phyloP scores from a whole-genome alignment of 257 asterid genomes.

The Lavandula angustifolia region DNA sequence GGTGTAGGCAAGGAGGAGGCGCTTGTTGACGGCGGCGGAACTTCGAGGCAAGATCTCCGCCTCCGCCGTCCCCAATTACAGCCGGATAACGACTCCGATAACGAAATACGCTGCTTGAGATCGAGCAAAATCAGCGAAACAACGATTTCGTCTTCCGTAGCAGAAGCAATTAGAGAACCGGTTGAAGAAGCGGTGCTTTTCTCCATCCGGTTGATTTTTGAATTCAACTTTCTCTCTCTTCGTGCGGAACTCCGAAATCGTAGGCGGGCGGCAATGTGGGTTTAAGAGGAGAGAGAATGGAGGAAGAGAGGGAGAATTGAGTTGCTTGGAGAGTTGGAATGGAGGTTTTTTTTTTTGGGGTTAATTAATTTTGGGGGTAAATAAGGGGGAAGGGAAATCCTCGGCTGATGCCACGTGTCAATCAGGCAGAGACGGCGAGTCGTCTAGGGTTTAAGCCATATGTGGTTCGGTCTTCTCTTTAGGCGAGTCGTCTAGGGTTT shows the following conservation, averaged over 20 bases:
- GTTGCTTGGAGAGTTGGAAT: constrained; percentile 17
- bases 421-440: constrained; percentile 35
- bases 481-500: too few relatives aligned
- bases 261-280: constrained; percentile 30
- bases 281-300: constrained; percentile 3
- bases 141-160: constrained; percentile 40
- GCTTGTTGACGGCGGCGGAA: constrained; percentile 7
- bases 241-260: not conserved
- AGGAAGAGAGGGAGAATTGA: not conserved
- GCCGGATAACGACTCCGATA: constrained; percentile 22
- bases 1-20: constrained; percentile 12
- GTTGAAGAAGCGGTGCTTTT: not conserved
- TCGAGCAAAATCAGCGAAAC: constrained; percentile 48
- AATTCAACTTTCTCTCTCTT: not conserved
- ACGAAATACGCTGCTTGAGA: constrained; percentile 24
- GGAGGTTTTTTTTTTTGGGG: constrained; percentile 12
- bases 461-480: constrained; percentile 5
- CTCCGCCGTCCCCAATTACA: constrained; percentile 38
- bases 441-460: constrained; percentile 47
- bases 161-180: constrained; percentile 8
- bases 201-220: constrained; percentile 29
- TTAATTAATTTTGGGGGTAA: not conserved
- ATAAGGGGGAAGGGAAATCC: constrained; percentile 25
- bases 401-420: constrained; percentile 61
- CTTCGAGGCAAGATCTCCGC: constrained; percentile 47